Percentiles rank a stretch among this genome's conserved stretches.
Evolutionary conservation across 129 eudicot species (phyloP).

Genomic region (Silybum marianum): DNA sequence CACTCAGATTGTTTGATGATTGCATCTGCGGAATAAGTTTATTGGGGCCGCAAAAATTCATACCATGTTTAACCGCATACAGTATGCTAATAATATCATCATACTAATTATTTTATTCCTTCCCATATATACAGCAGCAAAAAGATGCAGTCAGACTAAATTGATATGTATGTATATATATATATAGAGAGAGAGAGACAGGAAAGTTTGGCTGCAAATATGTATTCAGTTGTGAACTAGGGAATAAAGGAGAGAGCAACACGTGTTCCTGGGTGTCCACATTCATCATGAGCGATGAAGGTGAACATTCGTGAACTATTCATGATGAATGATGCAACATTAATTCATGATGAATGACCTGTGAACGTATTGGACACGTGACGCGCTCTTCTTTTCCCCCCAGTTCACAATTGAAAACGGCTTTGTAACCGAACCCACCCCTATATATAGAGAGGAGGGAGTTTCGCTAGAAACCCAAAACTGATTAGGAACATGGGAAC

Average conservation of each 20-base stretch:
- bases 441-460: no score
- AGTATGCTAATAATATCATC: neutral
- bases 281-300: neutral
- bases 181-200: neutral
- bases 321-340: neutral
- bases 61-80: neutral
- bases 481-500: no score
- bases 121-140: neutral
- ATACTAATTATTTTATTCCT: neutral
- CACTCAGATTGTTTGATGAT: slow-evolving; percentile 65
- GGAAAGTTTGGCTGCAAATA: neutral
- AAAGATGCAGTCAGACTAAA: neutral
- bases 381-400: neutral
- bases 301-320: neutral
- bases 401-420: neutral
- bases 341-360: neutral
- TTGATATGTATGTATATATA: neutral
- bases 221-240: no score
- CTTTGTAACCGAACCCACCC: neutral
- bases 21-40: slow-evolving; percentile 45
- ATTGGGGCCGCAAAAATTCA: neutral
- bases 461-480: no score
- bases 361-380: neutral
- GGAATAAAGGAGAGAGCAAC: no score
- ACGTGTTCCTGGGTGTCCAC: neutral